A percentile compares a stretch with the other conserved stretches of the same genome.
These are phyloP conservation scores for Gaillardinia entomophila DNA, from an alignment of 805 yeast species.

Conservation along the genomic window DNA sequence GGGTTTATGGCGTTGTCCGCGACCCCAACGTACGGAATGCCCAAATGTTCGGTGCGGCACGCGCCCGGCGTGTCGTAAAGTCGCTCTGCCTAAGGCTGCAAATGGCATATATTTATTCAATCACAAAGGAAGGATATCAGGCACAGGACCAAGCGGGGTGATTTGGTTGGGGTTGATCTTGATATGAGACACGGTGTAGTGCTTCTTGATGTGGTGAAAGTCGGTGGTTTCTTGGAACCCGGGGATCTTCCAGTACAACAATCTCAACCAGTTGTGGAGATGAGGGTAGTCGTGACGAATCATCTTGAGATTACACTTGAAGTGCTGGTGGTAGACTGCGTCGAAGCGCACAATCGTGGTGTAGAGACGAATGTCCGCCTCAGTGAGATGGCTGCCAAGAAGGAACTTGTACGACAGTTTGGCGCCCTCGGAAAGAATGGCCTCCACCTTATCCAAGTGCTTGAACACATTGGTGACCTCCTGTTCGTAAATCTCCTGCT, in stretches of 20 bases:
- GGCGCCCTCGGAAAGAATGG: slow-evolving; percentile 41
- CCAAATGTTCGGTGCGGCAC: too few relatives aligned
- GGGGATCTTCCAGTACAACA: slow-evolving; percentile 73
- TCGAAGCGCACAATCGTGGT: slow-evolving; percentile 90
- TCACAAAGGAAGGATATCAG: slow-evolving; percentile 49
- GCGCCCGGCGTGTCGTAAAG: too few relatives aligned
- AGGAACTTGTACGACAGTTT: slow-evolving; percentile 32
- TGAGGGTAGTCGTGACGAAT: slow-evolving; percentile 76
- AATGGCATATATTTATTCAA: too few relatives aligned
- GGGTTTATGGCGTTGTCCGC: too few relatives aligned
- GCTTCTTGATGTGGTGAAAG: slow-evolving; percentile 86
- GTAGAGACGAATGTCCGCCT: slow-evolving; percentile 83
- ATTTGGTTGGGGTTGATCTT: slow-evolving; percentile 77
- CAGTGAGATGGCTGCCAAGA: slow-evolving; percentile 66
- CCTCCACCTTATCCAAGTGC: slow-evolving; percentile 66
- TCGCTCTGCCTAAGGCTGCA: too few relatives aligned
- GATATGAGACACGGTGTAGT: slow-evolving; percentile 82
- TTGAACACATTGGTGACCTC: slow-evolving; percentile 60
- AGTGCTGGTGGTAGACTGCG: slow-evolving; percentile 90
- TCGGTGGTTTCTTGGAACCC: slow-evolving; percentile 76
- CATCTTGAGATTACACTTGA: slow-evolving; percentile 83
- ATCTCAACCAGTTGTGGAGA: slow-evolving; percentile 72
- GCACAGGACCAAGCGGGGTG: slow-evolving; percentile 86
- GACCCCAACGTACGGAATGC: too few relatives aligned
- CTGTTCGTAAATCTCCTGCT: slow-evolving; percentile 73